Evolutionary conservation across 306 rosid genomes (phyloP), one percentile per base, ranked within the genome.

Genomic region (Vigna reflexopilosa): DNA sequence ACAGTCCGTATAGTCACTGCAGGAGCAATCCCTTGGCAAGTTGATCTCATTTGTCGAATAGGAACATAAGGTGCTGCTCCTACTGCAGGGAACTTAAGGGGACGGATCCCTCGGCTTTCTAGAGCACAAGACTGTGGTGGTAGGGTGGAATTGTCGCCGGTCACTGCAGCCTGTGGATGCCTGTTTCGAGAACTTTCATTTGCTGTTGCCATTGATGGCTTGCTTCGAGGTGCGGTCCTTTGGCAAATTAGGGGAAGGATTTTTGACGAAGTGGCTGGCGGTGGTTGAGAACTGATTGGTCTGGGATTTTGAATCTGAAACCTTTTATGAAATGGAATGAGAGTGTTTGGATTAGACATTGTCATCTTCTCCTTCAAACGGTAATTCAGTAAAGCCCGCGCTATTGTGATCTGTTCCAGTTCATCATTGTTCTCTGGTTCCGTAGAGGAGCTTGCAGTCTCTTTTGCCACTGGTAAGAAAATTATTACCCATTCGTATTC

Each of bases 331-430:
- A 95, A 92, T 34, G 91, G 90, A 82, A 90, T 86, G 32, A 86
- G 88, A 56, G 91, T 84, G 79, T 90, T 87, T 24, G 91, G 84
- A 72, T 96, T 90, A 17, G 91, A 81, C 90, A 82, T 84, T 17
- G 90, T 64, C 79, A 89, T 85, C 82, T 96, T 96, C 82, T 96
- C 97, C 90, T 90, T 93, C 81, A 85, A 58, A 14, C 94, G 96
- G 72, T 87, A 95, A 67, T 84, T 89, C 73, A 87, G 76, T 30
- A 95, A 87, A 67, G 98, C 97, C 70, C 97, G 87, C 9, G 98
- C 97, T 81, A 95, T 88, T 1, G 96, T 92, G 82, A 95, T 93
- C 88, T 96, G 98, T 83, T 96, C 99, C 61, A 96, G 80, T 86
- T 96, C 99, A 32, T 96, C 99, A 47, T 70, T 91, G 89, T 73